Evolutionary conservation across 2,329 filamentous ascomycete species (phyloP), one percentile per base, ranked within the genome.

Genomic region (Fusarium torreyae): DNA sequence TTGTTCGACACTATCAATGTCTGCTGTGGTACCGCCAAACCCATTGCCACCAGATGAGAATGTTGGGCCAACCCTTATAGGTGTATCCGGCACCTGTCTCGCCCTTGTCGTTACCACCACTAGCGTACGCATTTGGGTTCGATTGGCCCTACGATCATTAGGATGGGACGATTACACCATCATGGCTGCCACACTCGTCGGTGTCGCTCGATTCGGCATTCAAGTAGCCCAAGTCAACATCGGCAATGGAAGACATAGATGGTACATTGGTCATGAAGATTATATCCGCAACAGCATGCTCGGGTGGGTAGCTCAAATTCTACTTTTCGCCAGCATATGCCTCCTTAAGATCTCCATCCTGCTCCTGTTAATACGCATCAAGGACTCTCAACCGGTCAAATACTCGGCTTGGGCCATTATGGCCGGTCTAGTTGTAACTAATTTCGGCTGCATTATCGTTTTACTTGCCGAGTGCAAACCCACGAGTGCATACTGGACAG

Each of bases 341-440:
- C 56, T 83, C 2, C 74, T 83, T 45, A 83, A 83, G 58, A 74
- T 79, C 28, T 83, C 80, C 5, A 82, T 83, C 50, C 76, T 81
- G 67, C 63, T 83, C 14, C 71, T 84, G 10, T 68, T 83, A 2
- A 68, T 83, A 6, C 78, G 81, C 15, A 82, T 83, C 70, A 81
- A 82, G 61, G 73, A 79, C 43, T 77, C 78, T 4, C 74, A 48
- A 49, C 46, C 51, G 39, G 66, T 81, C 14, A 76, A 69, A 51
- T 75, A 68, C 10, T 71, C 76, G 7, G 67, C 82, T 1, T 81
- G 74, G 63, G 58, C 31, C 3, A 65, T 78, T n/a, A 79, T 79
- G 69, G 60, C 70, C 1, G 78, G 78, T 0, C 51, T 79, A 17
- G 53, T 78, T 31, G 10, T 77, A 18, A 79, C 77, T 17, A 79